Evolutionary conservation across 768 basidiomycete genomes (phyloP).

Genomic region (Tulasnella sp.): DNA sequence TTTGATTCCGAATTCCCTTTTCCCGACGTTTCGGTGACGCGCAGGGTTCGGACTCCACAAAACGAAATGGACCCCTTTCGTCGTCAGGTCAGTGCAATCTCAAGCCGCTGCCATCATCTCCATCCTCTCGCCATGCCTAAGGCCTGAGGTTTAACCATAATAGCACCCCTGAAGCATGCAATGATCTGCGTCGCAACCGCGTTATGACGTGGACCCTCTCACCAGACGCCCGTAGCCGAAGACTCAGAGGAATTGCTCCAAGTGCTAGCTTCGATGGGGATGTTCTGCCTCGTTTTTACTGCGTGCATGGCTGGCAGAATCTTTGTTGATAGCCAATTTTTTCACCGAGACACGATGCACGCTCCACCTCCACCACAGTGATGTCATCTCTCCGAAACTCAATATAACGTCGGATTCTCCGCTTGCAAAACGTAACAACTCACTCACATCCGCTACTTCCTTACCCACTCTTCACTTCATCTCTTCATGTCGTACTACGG

Average conservation of each 20-base stretch:
- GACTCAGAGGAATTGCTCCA: neutral
- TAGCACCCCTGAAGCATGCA: neutral
- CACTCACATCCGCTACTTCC: neutral
- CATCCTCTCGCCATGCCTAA: neutral
- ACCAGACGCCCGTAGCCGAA: neutral
- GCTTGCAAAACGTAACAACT: neutral
- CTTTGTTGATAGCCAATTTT: neutral
- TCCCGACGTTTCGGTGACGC: no score
- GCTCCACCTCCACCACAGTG: neutral
- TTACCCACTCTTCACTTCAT: neutral
- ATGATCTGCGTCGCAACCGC: neutral
- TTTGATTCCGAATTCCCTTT: no score
- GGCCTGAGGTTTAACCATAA: neutral
- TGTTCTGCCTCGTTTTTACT: neutral
- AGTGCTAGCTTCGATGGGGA: neutral
- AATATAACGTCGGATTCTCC: neutral
- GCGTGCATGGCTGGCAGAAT: neutral
- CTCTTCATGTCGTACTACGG: neutral
- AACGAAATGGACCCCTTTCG: neutral
- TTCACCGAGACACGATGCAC: neutral
- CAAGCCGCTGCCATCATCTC: neutral
- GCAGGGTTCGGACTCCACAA: neutral
- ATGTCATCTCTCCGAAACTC: neutral
- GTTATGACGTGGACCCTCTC: neutral
- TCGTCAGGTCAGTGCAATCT: neutral